A percentile compares a stretch with the other conserved stretches of the same genome.
phyloP scores from a whole-genome alignment of 805 yeast genomes.

The Lachancea lanzarotensis region DNA sequence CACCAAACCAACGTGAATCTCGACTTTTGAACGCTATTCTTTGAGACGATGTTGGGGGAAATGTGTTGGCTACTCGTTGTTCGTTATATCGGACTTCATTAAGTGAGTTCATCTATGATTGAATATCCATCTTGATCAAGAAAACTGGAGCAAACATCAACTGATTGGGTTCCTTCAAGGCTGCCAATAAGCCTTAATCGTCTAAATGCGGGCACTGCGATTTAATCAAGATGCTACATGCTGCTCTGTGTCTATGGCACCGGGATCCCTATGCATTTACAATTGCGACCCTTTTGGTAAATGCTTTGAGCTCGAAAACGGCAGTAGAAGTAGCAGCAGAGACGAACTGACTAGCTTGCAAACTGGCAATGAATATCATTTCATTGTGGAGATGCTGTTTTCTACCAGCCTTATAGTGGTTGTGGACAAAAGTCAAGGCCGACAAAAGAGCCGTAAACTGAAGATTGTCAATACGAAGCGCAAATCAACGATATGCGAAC shows the following conservation, averaged over 20 bases:
- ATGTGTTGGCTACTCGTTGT: neutral
- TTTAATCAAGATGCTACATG: conserved; percentile 83
- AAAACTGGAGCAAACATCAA: neutral
- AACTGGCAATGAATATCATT: conserved; percentile 19
- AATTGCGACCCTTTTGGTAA: conserved; percentile 85
- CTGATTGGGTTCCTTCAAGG: neutral
- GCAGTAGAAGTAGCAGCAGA: conserved; percentile 8
- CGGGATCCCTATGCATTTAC: conserved; percentile 61
- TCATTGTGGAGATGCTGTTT: conserved; percentile 80
- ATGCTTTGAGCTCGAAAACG: conserved; percentile 45
- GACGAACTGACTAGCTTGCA: conserved; percentile 4
- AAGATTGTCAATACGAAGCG: conserved; percentile 68
- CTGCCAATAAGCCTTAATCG: neutral
- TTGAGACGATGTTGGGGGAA: neutral
- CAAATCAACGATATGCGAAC: conserved; percentile 70
- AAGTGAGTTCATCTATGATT: neutral
- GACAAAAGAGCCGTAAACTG: conserved; percentile 53
- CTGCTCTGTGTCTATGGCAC: conserved; percentile 71
- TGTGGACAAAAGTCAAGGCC: conserved; percentile 65
- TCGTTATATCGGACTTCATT: conserved; percentile 6
- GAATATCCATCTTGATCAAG: neutral
- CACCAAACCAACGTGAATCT: conserved; percentile 3
- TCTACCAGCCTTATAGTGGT: conserved; percentile 80
- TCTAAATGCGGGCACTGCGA: conserved; percentile 42
- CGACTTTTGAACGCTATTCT: conserved; percentile 1